These are phyloP conservation scores for Eucalyptus sp. DNA, from an alignment of 345 rosid genomes.

Conservation along the genomic window DNA sequence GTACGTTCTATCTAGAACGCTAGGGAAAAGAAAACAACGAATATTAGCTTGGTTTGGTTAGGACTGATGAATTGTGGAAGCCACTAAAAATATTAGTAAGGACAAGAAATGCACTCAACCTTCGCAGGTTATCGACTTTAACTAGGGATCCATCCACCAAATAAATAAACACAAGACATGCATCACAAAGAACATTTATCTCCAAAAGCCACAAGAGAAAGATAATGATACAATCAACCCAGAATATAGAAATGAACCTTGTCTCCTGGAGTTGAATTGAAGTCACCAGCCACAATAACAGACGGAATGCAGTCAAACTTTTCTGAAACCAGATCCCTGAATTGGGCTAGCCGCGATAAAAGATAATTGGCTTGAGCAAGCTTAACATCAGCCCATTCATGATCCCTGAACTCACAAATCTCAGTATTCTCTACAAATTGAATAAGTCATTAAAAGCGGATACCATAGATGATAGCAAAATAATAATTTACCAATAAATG, in stretches of 20 bases:
- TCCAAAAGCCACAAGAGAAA: background rate
- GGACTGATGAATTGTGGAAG: background rate
- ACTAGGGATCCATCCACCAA: background rate
- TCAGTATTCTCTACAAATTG: background rate
- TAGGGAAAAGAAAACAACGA: background rate
- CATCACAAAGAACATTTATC: background rate
- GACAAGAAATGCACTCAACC: background rate
- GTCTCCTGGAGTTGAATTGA: constrained; percentile 86
- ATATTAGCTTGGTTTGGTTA: background rate
- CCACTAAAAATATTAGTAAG: background rate
- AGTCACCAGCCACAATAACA: constrained; percentile 73
- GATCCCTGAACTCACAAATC: constrained; percentile 52
- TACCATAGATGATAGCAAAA: background rate
- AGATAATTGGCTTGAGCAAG: constrained; percentile 94
- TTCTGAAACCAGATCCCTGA: constrained; percentile 39
- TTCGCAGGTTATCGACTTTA: background rate
- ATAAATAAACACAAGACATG: background rate
- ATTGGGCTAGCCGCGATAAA: constrained; percentile 47
- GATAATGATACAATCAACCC: background rate
- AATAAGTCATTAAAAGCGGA: background rate
- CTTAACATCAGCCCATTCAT: constrained; percentile 83
- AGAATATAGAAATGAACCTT: constrained; percentile 20
- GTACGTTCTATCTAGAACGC: background rate
- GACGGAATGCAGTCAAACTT: constrained; percentile 56
- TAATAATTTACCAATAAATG: constrained; percentile 56